A percentile compares a stretch with the other conserved stretches of the same genome.
Evolutionary conservation across 257 asterid genomes (phyloP).

Genomic region (Salvia miltiorrhiza): DNA sequence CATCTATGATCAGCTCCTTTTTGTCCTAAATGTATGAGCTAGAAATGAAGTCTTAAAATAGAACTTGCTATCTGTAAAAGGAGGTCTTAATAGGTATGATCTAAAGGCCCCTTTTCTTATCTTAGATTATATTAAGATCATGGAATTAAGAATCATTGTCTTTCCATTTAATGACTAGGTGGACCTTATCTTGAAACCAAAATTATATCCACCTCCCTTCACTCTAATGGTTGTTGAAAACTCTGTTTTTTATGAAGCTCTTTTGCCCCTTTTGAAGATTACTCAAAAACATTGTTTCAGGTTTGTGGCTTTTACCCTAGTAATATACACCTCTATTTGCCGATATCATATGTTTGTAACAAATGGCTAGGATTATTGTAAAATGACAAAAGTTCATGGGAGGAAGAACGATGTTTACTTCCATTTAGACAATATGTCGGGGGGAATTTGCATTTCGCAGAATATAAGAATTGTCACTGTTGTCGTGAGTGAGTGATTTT

Average conservation of each 20-base stretch:
- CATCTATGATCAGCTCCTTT: neutral
- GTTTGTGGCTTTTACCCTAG: too few relatives aligned
- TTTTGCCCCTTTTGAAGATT: too few relatives aligned
- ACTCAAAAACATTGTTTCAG: too few relatives aligned
- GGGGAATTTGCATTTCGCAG: neutral
- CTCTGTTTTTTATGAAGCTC: too few relatives aligned
- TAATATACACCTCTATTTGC: neutral
- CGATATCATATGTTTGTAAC: neutral
- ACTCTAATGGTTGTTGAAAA: too few relatives aligned
- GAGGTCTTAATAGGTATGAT: neutral
- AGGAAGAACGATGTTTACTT: neutral
- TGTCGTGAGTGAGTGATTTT: neutral
- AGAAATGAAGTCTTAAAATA: neutral
- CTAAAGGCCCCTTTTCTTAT: neutral
- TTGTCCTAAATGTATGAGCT: neutral
- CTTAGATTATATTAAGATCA: neutral
- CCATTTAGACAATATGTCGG: neutral
- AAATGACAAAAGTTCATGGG: neutral
- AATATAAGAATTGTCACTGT: neutral
- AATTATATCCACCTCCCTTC: neutral
- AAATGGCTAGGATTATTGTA: neutral
- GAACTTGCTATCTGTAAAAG: slow-evolving; percentile 3
- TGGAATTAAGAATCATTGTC: neutral
- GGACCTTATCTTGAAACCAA: neutral
- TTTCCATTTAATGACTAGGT: neutral